Base-by-base conservation (phyloP, 345 rosid species). In the Salix brachista region DNA sequence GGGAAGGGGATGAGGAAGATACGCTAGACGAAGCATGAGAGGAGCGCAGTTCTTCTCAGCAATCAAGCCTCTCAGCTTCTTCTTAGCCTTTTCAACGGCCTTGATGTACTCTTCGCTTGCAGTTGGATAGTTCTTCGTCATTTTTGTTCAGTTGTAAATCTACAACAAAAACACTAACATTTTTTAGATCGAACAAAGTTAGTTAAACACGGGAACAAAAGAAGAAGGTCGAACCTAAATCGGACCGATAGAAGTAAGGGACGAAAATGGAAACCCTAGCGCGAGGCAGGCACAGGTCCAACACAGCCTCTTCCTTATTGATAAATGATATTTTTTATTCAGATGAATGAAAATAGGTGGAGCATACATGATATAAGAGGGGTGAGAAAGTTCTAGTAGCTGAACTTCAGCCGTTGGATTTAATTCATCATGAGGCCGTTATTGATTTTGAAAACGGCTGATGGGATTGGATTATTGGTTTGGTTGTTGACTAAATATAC, bases 21-120 rank as follows among this genome's bases (percentile, higher is more conserved):
- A 96, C 97, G 97, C 99, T 52, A 96, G 46, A 69, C 99, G 91
- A 74, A 96, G 96, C 92, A 96, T 93, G 83, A 96, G 68, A 1
- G 99, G 99, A 78, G 98, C 99, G 67, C 99, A 93, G 79, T 84
- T 85, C 88, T 93, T 96, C 81, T 92, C 96, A 32, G 98, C 92
- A 78, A 96, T 93, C 77, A 92, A 46, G 19, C 92, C 98, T 71
- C 97, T 88, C 50, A 96, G 94, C 89, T 91, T 96, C 85, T 76
- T 91, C 92, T 79, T 96, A 56, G 89, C 86, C 82, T 93, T 96
- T 76, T 91, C 94, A 11, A 96, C 70, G 18, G 91, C 92, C 89
- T 91, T 91, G 72, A 69, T 46, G 89, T 96, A 96, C 21, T 91
- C 98, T 60, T 83, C 92, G 78, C 93, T 91, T 65, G 92, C 98